Evolutionary conservation across 768 basidiomycete species (phyloP), one percentile per base, ranked within the genome.

Genomic region (Saitozyma podzolica): DNA sequence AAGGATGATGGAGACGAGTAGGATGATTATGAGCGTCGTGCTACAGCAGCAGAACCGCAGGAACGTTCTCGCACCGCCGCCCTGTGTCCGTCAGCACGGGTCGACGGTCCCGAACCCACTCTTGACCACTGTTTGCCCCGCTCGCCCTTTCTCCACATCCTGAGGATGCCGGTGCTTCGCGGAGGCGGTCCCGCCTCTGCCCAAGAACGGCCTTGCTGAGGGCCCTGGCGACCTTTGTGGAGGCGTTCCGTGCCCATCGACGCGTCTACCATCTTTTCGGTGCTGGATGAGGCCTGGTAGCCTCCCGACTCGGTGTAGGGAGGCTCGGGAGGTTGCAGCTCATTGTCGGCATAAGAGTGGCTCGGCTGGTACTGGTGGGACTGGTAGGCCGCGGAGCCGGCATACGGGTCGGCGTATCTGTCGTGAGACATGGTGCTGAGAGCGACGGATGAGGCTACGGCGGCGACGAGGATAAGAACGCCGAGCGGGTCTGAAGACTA

Each of bases 131-230:
- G 75, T 54, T 70, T 72, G n/a, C 76, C 78, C 29, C 78, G 50
- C 55, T 79, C 75, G 58, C 74, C 78, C 62, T 79, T 79, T 49
- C 78, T 70, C 78, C 78, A 79, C 69, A 75, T 75, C 19, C 78
- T 45, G 56, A 79, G 58, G 47, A 78, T 75, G n/a, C 78, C 78
- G 8, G 78, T 79, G 63, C 72, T 74, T 47, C 74, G 49, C 40
- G 74, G 74, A 0, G 74, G 74, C 11, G 71, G 71, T 0, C 74
- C 74, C 42, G 65, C 58, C 47, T 66, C 66, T 10, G 73, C 70
- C 54, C 66, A 66, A 11, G 67, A 67, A 42, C 65, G 64, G 3
- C 75, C 64, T 2, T 64, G 66, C 17, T 62, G 37, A 39, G 72
- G 40, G 0, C 70, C 72, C 50, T 57, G 59, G 39, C 74, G 67